A percentile compares a stretch with the other conserved stretches of the same genome.
These are phyloP conservation scores for Ceratobasidium papillatum DNA, from an alignment of 1,284 basidiomycete species.

Conservation along the genomic window DNA sequence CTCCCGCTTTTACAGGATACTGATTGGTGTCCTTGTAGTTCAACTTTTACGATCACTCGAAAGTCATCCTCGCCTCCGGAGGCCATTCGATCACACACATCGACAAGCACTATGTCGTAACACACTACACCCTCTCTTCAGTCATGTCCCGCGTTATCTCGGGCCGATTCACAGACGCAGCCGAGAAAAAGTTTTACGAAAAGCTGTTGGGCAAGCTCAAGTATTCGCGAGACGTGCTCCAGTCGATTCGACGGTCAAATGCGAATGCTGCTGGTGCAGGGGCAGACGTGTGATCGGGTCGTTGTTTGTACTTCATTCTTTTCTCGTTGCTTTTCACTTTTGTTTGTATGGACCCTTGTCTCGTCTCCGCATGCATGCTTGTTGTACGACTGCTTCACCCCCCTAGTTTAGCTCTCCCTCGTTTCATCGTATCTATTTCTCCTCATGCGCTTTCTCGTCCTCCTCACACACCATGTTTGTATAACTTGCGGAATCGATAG, in stretches of 20 bases:
- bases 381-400: conserved; percentile 12
- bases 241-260: conserved; percentile 43
- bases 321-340: background rate
- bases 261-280: conserved; percentile 12
- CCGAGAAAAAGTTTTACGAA: conserved; percentile 67
- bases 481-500: conserved; percentile 37
- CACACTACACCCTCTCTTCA: conserved; percentile 77
- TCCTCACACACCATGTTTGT: conserved; percentile 20
- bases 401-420: background rate
- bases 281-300: background rate
- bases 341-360: background rate
- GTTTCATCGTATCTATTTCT: conserved; percentile 3
- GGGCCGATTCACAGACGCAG: conserved; percentile 56
- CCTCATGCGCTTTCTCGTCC: conserved; percentile 6
- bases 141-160: conserved; percentile 68
- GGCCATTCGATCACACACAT: conserved; percentile 87
- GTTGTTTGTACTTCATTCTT: background rate
- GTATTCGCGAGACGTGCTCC: conserved; percentile 81
- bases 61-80: conserved; percentile 85
- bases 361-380: background rate
- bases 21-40: no score
- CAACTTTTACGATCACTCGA: conserved; percentile 98
- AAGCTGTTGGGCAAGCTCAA: conserved; percentile 78
- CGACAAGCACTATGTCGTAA: conserved; percentile 84
- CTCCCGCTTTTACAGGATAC: no score